These are phyloP conservation scores for Candida ortonii DNA, from an alignment of 805 yeast species.

Conservation along the genomic window DNA sequence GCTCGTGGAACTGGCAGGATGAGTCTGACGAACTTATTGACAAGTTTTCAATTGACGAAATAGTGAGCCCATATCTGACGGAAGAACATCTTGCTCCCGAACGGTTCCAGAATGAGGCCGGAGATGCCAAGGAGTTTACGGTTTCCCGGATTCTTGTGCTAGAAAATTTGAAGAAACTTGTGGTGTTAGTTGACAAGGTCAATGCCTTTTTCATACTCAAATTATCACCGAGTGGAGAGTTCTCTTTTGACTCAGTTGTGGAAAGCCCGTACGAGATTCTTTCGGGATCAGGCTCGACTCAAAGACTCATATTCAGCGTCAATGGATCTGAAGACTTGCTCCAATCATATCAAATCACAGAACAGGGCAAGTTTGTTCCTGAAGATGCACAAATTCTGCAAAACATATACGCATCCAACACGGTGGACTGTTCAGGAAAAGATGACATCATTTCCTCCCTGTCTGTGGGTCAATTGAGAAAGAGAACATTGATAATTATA, in stretches of 20 bases:
- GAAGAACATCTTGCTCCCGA: slow-evolving; percentile 63
- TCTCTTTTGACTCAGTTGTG: slow-evolving; percentile 34
- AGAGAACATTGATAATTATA: slow-evolving; percentile 39
- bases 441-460: slow-evolving; percentile 52
- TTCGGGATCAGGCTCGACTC: slow-evolving; percentile 24
- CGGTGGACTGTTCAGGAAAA: slow-evolving; percentile 33
- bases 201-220: slow-evolving; percentile 40
- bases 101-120: slow-evolving; percentile 54
- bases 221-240: slow-evolving; percentile 28
- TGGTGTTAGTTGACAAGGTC: slow-evolving; percentile 48
- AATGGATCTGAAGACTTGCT: slow-evolving; percentile 21
- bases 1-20: slow-evolving; percentile 75
- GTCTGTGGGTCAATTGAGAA: slow-evolving; percentile 50
- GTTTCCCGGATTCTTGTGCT: slow-evolving; percentile 38
- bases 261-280: slow-evolving; percentile 27
- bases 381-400: slow-evolving; percentile 25
- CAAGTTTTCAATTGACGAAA: slow-evolving; percentile 36
- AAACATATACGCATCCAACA: slow-evolving; percentile 33
- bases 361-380: slow-evolving; percentile 23
- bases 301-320: slow-evolving; percentile 27
- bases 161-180: slow-evolving; percentile 30
- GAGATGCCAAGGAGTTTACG: slow-evolving; percentile 47
- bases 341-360: slow-evolving; percentile 25
- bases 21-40: slow-evolving; percentile 39
- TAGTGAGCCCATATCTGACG: slow-evolving; percentile 44